Evolutionary conservation across 148 eudicot genomes (phyloP), one percentile per base, ranked within the genome.

Genomic region (Nyssa sinensis): DNA sequence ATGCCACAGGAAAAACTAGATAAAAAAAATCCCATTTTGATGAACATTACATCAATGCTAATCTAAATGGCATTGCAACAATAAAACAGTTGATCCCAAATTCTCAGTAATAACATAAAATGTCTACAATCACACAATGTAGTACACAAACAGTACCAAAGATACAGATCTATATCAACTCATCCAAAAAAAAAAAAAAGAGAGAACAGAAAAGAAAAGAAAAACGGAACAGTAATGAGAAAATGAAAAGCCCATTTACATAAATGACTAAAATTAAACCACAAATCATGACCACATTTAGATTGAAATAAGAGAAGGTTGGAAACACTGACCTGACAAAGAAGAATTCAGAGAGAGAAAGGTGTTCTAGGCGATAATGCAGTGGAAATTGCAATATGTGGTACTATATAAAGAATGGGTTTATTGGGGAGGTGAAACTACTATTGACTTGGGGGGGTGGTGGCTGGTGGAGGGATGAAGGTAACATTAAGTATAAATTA

Each of bases 261-360:
- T 37, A 44, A 10, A 53, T 53, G 7, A 53, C 25, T 9, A 53
- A 19, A 53, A 21, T 53, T 17, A 49, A 49, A 13, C 7, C 21
- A 1, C 16, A 19, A 29, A 66, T 4, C 6, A 10, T 9, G 7
- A 51, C 14, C 58, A 51, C 59, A 53, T n/a, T 5, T n/a, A 23
- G 59, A 53, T 19, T 53, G 59, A n/a, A 53, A 53, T 25, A 35
- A 30, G n/a, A 61, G 61, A 12, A 30, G 59, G 60, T 21, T 27
- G 44, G 66, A 49, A 64, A 57, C 16, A 64, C 75, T 73, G 77
- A 78, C 81, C 81, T 73, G 68, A n/a, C 23, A 24, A 44, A 61
- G 73, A 66, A 70, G 60, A 65, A 68, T 55, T 67, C 67, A 66
- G 76, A 80, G 80, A 80, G 78, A 59, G 1, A 21, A 5, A 53